These are phyloP conservation scores for Saccharomycopsis vini DNA, from an alignment of 805 yeast species.

Conservation along the genomic window DNA sequence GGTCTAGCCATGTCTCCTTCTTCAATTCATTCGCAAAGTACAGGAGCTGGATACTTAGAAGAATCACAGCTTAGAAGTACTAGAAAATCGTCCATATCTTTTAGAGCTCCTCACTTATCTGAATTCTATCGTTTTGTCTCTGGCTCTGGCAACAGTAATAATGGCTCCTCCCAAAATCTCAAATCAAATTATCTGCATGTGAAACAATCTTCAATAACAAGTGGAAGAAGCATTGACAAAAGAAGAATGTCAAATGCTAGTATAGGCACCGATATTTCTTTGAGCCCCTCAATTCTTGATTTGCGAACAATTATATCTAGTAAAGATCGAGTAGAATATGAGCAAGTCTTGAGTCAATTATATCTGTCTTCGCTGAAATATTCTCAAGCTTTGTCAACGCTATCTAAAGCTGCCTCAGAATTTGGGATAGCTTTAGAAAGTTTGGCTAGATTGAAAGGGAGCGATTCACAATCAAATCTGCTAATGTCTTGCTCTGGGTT, in stretches of 20 bases:
- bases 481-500: constrained; percentile 66
- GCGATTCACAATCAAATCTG: constrained; percentile 52
- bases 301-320: constrained; percentile 52
- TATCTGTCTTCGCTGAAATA: constrained; percentile 39
- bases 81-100: constrained; percentile 11
- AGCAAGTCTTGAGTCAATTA: constrained; percentile 39
- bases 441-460: constrained; percentile 53
- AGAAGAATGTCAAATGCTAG: constrained; percentile 12
- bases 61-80: neutral
- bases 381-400: constrained; percentile 35
- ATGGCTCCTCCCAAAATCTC: neutral
- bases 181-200: neutral
- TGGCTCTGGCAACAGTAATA: constrained; percentile 19
- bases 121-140: constrained; percentile 51
- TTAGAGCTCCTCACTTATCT: constrained; percentile 40
- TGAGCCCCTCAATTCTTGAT: constrained; percentile 45
- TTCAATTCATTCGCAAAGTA: neutral
- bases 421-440: constrained; percentile 65
- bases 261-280: constrained; percentile 9
- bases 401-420: constrained; percentile 56
- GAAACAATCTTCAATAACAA: too few relatives aligned
- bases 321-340: constrained; percentile 45
- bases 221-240: neutral
- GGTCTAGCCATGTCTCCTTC: neutral
- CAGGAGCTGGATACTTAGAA: neutral